Evolutionary conservation across 805 yeast genomes (phyloP), one percentile per base, ranked within the genome.

Genomic region (Wickerhamomyces subpelliculosus): DNA sequence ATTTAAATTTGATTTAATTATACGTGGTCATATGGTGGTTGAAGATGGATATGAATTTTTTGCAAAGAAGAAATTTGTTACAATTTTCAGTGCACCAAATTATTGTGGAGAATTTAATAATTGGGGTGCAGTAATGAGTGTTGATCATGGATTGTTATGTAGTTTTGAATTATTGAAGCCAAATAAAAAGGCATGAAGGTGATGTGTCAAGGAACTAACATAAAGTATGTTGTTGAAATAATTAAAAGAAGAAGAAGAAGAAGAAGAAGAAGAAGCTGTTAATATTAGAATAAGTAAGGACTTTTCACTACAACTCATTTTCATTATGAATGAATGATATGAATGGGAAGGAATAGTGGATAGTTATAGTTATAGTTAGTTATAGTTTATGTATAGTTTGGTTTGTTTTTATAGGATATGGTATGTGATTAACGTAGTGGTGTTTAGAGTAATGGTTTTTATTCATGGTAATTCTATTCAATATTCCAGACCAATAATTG

Each of bases 91-190:
- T 43, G 94, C 93, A 4, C 94, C 94, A 4, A 84, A 84, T 54
- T 84, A 84, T 52, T 59, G 72, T 52, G 72, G 72, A 24, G 72
- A 67, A 39, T 67, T 67, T 42, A 68, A 88, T 57, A 87, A 87
- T 54, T 87, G 96, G 96, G 96, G 96, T 23, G 98, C 98, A 1
- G 97, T 90, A 4, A 88, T 93, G 97, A 82, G 95, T 49, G 97
- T 93, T 14, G 78, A 85, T 47, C 94, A 86, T 44, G 96, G 90
- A 52, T 70, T 93, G 46, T 66, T 93, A 43, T 93, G 98, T 60
- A 83, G 93, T 42, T 93, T 93, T 60, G 98, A 93, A 61, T 71
- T 93, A 40, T 68, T 93, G 45, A 96, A 90, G 61, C 98, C 98
- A 4, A 49, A 48, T 18, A 51, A 48, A 37, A 52, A 50, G 38